These are phyloP conservation scores for Eutypella sp. DNA, from an alignment of 2,329 filamentous ascomycete genomes.

Conservation along the genomic window DNA sequence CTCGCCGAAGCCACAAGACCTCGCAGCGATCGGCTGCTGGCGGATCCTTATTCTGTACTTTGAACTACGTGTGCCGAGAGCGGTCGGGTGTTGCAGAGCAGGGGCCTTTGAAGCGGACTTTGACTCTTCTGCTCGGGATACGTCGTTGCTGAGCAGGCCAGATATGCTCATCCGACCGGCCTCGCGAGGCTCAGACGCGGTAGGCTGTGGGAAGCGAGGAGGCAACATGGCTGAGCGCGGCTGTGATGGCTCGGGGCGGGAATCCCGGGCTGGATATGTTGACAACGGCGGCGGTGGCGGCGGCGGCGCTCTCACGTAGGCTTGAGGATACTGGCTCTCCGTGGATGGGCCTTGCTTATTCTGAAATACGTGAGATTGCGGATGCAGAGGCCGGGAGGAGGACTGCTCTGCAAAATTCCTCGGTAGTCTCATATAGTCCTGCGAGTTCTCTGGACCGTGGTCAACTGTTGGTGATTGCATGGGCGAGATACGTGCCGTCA, in stretches of 20 bases:
- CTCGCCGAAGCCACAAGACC: constrained; percentile 80
- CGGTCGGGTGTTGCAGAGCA: constrained; percentile 6
- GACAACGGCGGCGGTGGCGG: constrained; percentile 11
- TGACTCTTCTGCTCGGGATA: constrained; percentile 9
- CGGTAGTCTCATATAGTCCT: constrained; percentile 13
- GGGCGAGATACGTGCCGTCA: constrained; percentile 13
- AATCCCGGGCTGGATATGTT: constrained; percentile 13
- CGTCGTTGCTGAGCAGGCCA: constrained; percentile 23
- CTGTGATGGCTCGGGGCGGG: constrained; percentile 9
- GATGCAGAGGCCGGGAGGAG: constrained; percentile 11
- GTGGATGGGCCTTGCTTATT: constrained; percentile 10
- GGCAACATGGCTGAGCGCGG: constrained; percentile 13
- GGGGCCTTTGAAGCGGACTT: constrained; percentile 16
- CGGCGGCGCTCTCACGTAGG: constrained; percentile 14
- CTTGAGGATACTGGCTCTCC: constrained; percentile 12
- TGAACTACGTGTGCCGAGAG: constrained; percentile 13
- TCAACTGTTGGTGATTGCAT: constrained; percentile 15
- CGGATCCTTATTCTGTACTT: constrained; percentile 55
- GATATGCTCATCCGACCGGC: constrained; percentile 27
- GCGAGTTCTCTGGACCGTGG: constrained; percentile 15
- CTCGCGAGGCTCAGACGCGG: constrained; percentile 18
- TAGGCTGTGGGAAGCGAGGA: constrained; percentile 15
- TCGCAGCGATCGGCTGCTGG: constrained; percentile 72
- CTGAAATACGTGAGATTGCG: constrained; percentile 11
- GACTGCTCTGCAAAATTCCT: constrained; percentile 13